A percentile compares a stretch with the other conserved stretches of the same genome.
phyloP scores from a whole-genome alignment of 805 yeast species.

The Blastobotrys attinorum region DNA sequence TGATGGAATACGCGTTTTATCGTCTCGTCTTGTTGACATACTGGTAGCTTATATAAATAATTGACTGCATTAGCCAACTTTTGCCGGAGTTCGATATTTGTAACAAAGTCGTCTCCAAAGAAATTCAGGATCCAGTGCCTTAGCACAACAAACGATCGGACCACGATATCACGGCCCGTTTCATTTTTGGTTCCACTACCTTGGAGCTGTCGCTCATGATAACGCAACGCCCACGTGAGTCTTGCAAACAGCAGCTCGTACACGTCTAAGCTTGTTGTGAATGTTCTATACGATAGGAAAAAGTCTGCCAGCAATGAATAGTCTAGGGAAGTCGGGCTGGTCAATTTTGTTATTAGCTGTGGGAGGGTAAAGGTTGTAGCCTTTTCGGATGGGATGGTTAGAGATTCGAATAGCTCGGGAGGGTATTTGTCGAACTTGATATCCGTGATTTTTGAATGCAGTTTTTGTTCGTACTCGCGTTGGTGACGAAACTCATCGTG shows the following conservation, averaged over 20 bases:
- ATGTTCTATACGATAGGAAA: slow-evolving; percentile 73
- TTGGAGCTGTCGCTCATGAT: not conserved
- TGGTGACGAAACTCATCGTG: no score
- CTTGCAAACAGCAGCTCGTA: slow-evolving; percentile 56
- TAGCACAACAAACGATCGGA: slow-evolving; percentile 77
- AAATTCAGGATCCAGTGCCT: slow-evolving; percentile 89
- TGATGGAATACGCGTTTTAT: slow-evolving; percentile 34
- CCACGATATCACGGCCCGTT: slow-evolving; percentile 57
- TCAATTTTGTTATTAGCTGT: slow-evolving; percentile 32
- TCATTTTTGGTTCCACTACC: slow-evolving; percentile 17
- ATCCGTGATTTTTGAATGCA: not conserved
- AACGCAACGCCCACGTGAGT: slow-evolving; percentile 57
- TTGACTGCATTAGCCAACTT: slow-evolving; percentile 34
- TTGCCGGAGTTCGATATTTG: slow-evolving; percentile 40
- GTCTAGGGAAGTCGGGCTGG: slow-evolving; percentile 68
- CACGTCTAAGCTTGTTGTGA: slow-evolving; percentile 50
- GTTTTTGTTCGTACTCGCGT: not conserved
- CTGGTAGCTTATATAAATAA: slow-evolving; percentile 24
- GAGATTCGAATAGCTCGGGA: slow-evolving; percentile 10
- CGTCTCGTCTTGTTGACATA: slow-evolving; percentile 19
- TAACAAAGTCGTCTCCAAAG: slow-evolving; percentile 75
- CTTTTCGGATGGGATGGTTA: slow-evolving; percentile 9
- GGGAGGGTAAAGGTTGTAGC: slow-evolving; percentile 14
- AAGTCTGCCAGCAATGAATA: slow-evolving; percentile 78
- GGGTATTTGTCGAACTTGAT: slow-evolving; percentile 5